Conservation (phyloP, 202 grass and related monocot genomes). For the Zizania palustris region DNA sequence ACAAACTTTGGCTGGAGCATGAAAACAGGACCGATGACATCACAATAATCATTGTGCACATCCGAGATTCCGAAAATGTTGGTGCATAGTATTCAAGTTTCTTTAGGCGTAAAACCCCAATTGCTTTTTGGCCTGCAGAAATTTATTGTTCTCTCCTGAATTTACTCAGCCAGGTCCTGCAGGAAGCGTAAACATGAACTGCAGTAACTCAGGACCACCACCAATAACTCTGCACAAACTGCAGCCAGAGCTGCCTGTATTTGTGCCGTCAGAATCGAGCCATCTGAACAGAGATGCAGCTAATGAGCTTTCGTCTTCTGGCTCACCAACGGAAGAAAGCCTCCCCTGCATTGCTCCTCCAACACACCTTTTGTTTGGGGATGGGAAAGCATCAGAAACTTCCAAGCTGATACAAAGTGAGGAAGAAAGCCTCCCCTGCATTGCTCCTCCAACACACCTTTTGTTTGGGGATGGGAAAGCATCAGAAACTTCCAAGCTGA, state of each 20-base stretch:
- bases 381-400: slow-evolving; percentile 35
- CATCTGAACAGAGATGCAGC: slow-evolving; percentile 45
- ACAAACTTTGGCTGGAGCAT: slow-evolving; percentile 88
- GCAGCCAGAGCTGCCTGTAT: slow-evolving; percentile 36
- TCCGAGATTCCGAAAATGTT: slow-evolving; percentile 72
- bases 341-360: slow-evolving; percentile 52
- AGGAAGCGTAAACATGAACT: slow-evolving; percentile 50
- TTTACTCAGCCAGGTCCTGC: slow-evolving; percentile 74
- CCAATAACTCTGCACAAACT: slow-evolving; percentile 45
- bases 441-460: slow-evolving; percentile 48
- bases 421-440: no score
- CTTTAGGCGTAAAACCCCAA: background rate
- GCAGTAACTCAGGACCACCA: slow-evolving; percentile 22
- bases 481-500: slow-evolving; percentile 33
- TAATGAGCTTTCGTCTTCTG: slow-evolving; percentile 35
- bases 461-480: slow-evolving; percentile 10
- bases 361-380: slow-evolving; percentile 25
- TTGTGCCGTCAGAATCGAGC: slow-evolving; percentile 36
- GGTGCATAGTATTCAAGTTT: slow-evolving; percentile 40
- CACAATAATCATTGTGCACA: slow-evolving; percentile 96
- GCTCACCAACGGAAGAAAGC: slow-evolving; percentile 42
- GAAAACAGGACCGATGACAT: slow-evolving; percentile 97
- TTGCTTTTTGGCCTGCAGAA: slow-evolving; percentile 39
- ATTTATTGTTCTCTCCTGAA: slow-evolving; percentile 56
- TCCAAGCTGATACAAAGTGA: slow-evolving; percentile 16